Evolutionary conservation across 805 yeast genomes (phyloP).

Genomic region (Barnettozyma vustinii): DNA sequence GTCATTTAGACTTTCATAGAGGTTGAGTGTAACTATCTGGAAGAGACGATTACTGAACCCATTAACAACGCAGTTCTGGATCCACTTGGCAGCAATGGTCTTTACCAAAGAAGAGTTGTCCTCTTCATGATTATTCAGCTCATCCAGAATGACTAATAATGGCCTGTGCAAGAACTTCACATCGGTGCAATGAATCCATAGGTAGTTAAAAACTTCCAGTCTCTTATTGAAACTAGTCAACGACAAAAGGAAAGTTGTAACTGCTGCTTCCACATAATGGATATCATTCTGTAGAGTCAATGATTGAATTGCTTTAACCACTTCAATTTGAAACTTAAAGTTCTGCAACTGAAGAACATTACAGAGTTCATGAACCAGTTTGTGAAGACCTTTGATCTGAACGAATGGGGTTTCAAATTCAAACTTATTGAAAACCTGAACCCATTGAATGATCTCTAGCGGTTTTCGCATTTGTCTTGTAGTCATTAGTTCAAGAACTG

Average conservation of each 20-base stretch:
- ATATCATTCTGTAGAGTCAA: constrained; percentile 49
- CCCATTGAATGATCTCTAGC: constrained; percentile 23
- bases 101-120: constrained; percentile 22
- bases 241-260: constrained; percentile 49
- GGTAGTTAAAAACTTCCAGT: constrained; percentile 49
- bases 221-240: constrained; percentile 34
- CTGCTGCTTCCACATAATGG: constrained; percentile 65
- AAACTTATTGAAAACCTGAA: constrained; percentile 26
- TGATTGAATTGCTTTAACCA: constrained; percentile 58
- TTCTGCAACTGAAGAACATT: constrained; percentile 7
- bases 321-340: constrained; percentile 56
- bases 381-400: constrained; percentile 16
- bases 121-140: constrained; percentile 36
- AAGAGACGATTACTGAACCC: constrained; percentile 61
- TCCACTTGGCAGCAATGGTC: constrained; percentile 43
- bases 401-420: constrained; percentile 24
- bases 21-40: constrained; percentile 50
- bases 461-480: constrained; percentile 10
- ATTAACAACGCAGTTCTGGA: constrained; percentile 36
- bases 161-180: constrained; percentile 49
- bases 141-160: constrained; percentile 62
- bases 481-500: constrained; percentile 26
- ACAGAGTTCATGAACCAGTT: constrained; percentile 19
- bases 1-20: constrained; percentile 52
- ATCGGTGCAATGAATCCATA: constrained; percentile 76